Evolutionary conservation across 2,329 filamentous ascomycete genomes (phyloP).

Genomic region (Clarireedia homoeocarpa): DNA sequence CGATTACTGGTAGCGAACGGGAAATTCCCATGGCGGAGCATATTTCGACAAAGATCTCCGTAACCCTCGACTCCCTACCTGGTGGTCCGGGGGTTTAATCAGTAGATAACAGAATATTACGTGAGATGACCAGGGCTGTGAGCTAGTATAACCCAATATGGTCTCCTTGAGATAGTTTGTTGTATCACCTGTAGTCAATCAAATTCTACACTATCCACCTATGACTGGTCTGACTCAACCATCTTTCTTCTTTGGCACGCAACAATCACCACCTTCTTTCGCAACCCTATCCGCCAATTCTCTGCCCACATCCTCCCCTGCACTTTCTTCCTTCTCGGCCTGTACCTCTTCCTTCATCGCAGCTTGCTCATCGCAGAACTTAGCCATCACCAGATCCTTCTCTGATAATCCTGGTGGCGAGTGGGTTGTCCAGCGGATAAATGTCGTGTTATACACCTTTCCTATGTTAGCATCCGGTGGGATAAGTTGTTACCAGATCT

Average conservation of each 20-base stretch:
- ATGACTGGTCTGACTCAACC: not conserved
- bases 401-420: slow-evolving; percentile 55
- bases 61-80: too few species aligned
- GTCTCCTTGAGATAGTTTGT: too few species aligned
- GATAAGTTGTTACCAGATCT: not conserved
- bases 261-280: slow-evolving; percentile 44
- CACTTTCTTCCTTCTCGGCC: slow-evolving; percentile 33
- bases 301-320: slow-evolving; percentile 29
- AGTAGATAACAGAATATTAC: too few species aligned
- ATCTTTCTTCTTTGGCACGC: slow-evolving; percentile 34
- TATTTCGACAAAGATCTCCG: too few species aligned
- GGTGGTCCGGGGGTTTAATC: too few species aligned
- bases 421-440: slow-evolving; percentile 69
- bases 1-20: too few species aligned
- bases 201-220: not conserved
- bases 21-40: too few species aligned
- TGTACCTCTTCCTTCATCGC: not conserved
- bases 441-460: slow-evolving; percentile 62
- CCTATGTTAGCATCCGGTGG: not conserved
- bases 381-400: slow-evolving; percentile 55
- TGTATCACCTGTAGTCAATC: not conserved
- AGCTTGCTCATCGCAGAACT: slow-evolving; percentile 40
- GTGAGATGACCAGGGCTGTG: too few species aligned
- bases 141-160: too few species aligned
- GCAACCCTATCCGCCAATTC: slow-evolving; percentile 41